Base-by-base conservation (phyloP, 2,329 filamentous ascomycete species). In the Alternaria angustiovoidea region DNA sequence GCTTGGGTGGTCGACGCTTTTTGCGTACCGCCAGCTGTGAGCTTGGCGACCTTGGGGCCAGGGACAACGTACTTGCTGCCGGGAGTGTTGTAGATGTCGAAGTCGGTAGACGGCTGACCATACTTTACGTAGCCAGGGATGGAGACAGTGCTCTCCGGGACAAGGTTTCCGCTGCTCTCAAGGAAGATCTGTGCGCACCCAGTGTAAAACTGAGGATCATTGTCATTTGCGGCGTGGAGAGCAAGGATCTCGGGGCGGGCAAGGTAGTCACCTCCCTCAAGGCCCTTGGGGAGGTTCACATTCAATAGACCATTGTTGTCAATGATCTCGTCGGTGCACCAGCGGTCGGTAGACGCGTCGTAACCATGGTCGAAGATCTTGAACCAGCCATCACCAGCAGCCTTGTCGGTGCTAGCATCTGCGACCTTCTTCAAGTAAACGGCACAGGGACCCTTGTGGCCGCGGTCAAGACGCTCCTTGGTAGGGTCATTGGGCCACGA, bases 291-390 rank as follows among this genome's bases (percentile, higher is more conserved):
- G 3, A 93, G 81, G 20, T 82, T 79, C 59, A 91, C 83, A 5
- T 86, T 87, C 12, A 93, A 79, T 18, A 87, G 82, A 14, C 90
- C 90, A 22, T 88, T 82, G 77, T 88, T 87, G 54, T 79, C 82
- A 59, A 89, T 89, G 59, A 93, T 81, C 61, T 86, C 87, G 71
- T 91, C 86, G 3, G 88, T 89, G 78, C 91, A 92, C 89, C 90
- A 93, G 73, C 86, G 81, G 28, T 81, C 75, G 2, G 81, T 81
- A 5, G 74, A 67, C 5, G 79, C 74, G 68, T 91, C 83, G 77
- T 90, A 91, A 46, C 88, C 89, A 52, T 89, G 84, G 59, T 91
- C 85, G 82, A 85, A 92, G 73, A 93, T 86, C 83, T 93, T 93
- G 84, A 93, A 91, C 91, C 91, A 94, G 39, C 90, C 90, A 51